phyloP scores from a whole-genome alignment of 2,329 filamentous ascomycete genomes.

The Penicillium italicum region DNA sequence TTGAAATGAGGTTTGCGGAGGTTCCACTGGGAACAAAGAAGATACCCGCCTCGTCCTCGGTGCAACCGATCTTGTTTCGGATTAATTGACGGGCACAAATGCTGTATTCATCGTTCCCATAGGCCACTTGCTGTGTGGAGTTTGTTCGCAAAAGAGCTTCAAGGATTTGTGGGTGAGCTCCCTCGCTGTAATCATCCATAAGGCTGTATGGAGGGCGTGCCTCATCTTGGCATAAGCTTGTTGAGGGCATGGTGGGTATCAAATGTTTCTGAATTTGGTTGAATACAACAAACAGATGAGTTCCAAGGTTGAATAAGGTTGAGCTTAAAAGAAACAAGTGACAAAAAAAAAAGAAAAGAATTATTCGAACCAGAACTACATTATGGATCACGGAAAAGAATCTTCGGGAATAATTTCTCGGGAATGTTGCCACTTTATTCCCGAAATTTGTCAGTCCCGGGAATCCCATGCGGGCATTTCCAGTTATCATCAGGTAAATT shows the following conservation, averaged over 20 bases:
- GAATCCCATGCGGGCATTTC: constrained; percentile 13
- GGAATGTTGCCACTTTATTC: constrained; percentile 22
- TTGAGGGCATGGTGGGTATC: constrained; percentile 21
- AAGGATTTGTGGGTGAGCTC: constrained; percentile 50
- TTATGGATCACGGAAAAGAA: constrained; percentile 18
- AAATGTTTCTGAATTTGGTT: background rate
- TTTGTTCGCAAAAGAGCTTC: constrained; percentile 48
- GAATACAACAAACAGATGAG: background rate
- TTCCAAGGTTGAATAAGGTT: background rate
- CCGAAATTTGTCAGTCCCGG: constrained; percentile 17
- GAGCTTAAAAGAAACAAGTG: background rate
- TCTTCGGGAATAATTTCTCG: constrained; percentile 22
- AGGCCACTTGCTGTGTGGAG: constrained; percentile 46
- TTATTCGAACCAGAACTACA: constrained; percentile 19
- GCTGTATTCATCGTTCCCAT: constrained; percentile 48
- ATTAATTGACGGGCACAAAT: constrained; percentile 44
- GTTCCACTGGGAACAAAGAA: constrained; percentile 54
- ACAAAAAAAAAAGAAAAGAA: constrained; percentile 3
- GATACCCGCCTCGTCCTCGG: constrained; percentile 44
- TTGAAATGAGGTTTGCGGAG: constrained; percentile 52
- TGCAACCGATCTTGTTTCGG: constrained; percentile 29
- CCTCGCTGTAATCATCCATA: constrained; percentile 53
- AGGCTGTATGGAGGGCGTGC: constrained; percentile 43
- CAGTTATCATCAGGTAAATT: constrained; percentile 21
- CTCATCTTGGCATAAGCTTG: constrained; percentile 26